Evolutionary conservation across 306 rosid genomes (phyloP).

Genomic region (Boehmeria nivea): DNA sequence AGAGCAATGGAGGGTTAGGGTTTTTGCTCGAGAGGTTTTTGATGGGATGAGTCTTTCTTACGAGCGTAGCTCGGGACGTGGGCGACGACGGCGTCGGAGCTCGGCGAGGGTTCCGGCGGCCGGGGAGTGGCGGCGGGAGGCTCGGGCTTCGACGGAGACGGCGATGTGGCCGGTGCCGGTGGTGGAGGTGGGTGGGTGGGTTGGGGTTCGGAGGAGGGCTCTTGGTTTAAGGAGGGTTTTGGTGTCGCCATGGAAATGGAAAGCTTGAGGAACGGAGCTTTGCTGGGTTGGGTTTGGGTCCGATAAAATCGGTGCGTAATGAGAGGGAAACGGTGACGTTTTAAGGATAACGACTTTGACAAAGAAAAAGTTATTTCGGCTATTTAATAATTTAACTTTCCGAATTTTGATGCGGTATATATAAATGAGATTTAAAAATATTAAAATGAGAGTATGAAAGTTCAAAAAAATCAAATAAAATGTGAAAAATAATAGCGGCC

Average conservation of each 20-base stretch:
- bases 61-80: constrained; percentile 70
- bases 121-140: neutral
- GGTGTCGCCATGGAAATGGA: constrained; percentile 17
- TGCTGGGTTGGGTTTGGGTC: neutral
- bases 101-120: constrained; percentile 16
- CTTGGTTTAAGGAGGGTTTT: neutral
- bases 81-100: constrained; percentile 28
- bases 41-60: constrained; percentile 17
- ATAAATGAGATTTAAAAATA: too few species aligned
- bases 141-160: neutral
- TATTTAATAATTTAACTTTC: too few species aligned
- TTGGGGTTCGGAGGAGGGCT: constrained; percentile 3
- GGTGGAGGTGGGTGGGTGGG: neutral
- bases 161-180: neutral
- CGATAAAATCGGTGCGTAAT: neutral
- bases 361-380: too few species aligned
- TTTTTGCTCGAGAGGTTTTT: neutral
- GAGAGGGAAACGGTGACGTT: neutral
- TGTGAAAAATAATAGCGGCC: too few species aligned
- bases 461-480: too few species aligned
- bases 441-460: too few species aligned
- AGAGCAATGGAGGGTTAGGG: neutral
- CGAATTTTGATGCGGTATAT: too few species aligned
- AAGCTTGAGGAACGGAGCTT: neutral
- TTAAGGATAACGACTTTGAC: neutral